Conservation (phyloP, 1,139 yeast species). For the Candida tropicalis region DNA sequence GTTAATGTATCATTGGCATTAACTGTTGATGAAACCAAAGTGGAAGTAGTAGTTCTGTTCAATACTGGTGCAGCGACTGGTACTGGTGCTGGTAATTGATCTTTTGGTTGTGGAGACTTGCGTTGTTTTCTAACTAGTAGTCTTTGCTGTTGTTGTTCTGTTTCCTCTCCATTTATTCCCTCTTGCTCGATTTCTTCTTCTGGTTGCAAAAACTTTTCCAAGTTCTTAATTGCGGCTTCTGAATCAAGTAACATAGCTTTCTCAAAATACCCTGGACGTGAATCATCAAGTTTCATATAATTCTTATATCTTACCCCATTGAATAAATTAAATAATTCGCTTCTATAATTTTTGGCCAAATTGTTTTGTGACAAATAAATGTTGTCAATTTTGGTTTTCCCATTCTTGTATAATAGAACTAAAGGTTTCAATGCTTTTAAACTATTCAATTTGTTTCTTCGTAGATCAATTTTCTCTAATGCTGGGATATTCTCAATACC, state of each 20-base stretch:
- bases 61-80: slow-evolving; percentile 1
- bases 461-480: slow-evolving; percentile 58
- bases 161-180: neutral
- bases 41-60: neutral
- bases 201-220: slow-evolving; percentile 39
- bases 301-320: slow-evolving; percentile 57
- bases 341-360: slow-evolving; percentile 50
- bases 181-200: slow-evolving; percentile 1
- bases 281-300: slow-evolving; percentile 57
- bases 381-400: slow-evolving; percentile 31
- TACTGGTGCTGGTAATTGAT: slow-evolving; percentile 1
- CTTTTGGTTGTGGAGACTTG: slow-evolving; percentile 2
- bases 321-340: slow-evolving; percentile 54
- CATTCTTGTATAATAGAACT: slow-evolving; percentile 37
- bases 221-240: slow-evolving; percentile 45
- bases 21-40: slow-evolving; percentile 2
- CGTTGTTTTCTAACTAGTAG: too few species aligned
- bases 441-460: slow-evolving; percentile 50
- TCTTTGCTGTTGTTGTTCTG: slow-evolving; percentile 3
- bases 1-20: neutral
- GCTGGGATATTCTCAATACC: slow-evolving; percentile 51
- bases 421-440: slow-evolving; percentile 36
- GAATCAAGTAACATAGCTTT: slow-evolving; percentile 55
- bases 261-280: slow-evolving; percentile 66
- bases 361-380: slow-evolving; percentile 48